These are phyloP conservation scores for Erysimum pusillum DNA, from an alignment of 441 rosid species.

Conservation along the genomic window DNA sequence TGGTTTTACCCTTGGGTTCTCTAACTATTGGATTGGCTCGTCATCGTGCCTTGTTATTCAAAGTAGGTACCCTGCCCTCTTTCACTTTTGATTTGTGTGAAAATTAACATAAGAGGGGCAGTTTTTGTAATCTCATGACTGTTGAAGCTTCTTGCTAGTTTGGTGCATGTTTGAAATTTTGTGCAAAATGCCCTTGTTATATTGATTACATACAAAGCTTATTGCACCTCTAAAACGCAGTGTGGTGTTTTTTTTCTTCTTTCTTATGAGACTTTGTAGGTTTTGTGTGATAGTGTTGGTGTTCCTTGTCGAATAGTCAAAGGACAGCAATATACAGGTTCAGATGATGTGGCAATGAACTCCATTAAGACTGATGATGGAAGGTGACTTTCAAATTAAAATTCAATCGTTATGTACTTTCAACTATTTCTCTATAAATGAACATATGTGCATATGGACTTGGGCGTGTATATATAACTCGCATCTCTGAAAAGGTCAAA, in stretches of 20 bases:
- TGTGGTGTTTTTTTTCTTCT: slow-evolving; percentile 23
- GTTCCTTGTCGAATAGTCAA: slow-evolving; percentile 94
- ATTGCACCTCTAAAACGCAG: slow-evolving; percentile 11
- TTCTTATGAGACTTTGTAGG: slow-evolving; percentile 57
- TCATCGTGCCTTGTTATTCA: slow-evolving; percentile 94
- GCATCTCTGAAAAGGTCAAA: slow-evolving; percentile 25
- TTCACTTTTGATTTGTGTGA: slow-evolving; percentile 12
- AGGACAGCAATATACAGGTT: slow-evolving; percentile 91
- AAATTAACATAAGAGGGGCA: slow-evolving; percentile 17
- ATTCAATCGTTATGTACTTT: slow-evolving; percentile 13
- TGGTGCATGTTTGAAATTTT: slow-evolving; percentile 26
- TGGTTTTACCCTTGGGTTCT: slow-evolving; percentile 97
- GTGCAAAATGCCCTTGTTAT: slow-evolving; percentile 10
- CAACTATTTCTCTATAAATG: slow-evolving; percentile 3
- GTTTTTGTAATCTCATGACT: not conserved
- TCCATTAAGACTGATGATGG: slow-evolving; percentile 91
- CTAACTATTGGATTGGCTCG: slow-evolving; percentile 94
- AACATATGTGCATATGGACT: slow-evolving; percentile 8
- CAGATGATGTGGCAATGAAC: slow-evolving; percentile 92
- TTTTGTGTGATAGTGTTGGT: slow-evolving; percentile 86
- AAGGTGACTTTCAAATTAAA: slow-evolving; percentile 61
- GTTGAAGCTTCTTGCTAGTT: slow-evolving; percentile 7
- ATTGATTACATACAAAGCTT: slow-evolving; percentile 21
- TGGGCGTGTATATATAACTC: slow-evolving; percentile 20
- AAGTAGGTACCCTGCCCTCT: slow-evolving; percentile 56